These are phyloP conservation scores for Mycena galopus DNA, from an alignment of 768 basidiomycete genomes.

Conservation along the genomic window DNA sequence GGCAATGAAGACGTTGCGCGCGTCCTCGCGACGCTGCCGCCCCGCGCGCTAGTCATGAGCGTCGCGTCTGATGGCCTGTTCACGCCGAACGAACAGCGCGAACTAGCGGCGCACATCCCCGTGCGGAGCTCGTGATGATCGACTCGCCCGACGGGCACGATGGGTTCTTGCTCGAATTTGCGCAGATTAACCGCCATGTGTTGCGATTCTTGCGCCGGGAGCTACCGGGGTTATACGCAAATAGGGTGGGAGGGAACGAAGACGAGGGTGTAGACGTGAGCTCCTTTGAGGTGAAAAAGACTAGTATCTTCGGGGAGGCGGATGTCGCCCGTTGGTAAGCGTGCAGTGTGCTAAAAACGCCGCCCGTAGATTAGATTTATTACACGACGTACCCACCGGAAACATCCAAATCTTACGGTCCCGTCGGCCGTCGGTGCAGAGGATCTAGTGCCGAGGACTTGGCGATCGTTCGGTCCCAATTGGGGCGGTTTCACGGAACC, in stretches of 20 bases:
- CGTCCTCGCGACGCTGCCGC: constrained; percentile 79
- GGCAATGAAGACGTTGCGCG: constrained; percentile 55
- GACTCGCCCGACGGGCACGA: constrained; percentile 93
- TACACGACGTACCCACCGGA: too few relatives aligned
- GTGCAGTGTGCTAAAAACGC: too few relatives aligned
- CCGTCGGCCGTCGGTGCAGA: too few relatives aligned
- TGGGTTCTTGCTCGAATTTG: constrained; percentile 96
- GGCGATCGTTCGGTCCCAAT: too few relatives aligned
- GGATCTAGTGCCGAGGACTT: too few relatives aligned
- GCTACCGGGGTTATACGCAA: constrained; percentile 79
- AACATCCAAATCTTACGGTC: too few relatives aligned
- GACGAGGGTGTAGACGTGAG: constrained; percentile 52
- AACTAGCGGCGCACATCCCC: constrained; percentile 85
- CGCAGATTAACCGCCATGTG: constrained; percentile 90
- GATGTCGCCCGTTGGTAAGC: constrained; percentile 88
- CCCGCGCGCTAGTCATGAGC: constrained; percentile 85
- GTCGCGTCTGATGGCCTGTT: constrained; percentile 96
- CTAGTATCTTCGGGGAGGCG: constrained; percentile 95
- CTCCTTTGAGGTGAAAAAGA: constrained; percentile 88
- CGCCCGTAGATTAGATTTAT: too few relatives aligned
- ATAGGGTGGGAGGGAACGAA: constrained; percentile 40
- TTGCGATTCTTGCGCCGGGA: constrained; percentile 77
- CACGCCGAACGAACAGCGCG: constrained; percentile 88
- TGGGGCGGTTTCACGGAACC: too few relatives aligned
- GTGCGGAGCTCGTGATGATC: constrained; percentile 85